Evolutionary conservation across 805 yeast species (phyloP), one percentile per base, ranked within the genome.

Genomic region (Suhomyces emberorum): DNA sequence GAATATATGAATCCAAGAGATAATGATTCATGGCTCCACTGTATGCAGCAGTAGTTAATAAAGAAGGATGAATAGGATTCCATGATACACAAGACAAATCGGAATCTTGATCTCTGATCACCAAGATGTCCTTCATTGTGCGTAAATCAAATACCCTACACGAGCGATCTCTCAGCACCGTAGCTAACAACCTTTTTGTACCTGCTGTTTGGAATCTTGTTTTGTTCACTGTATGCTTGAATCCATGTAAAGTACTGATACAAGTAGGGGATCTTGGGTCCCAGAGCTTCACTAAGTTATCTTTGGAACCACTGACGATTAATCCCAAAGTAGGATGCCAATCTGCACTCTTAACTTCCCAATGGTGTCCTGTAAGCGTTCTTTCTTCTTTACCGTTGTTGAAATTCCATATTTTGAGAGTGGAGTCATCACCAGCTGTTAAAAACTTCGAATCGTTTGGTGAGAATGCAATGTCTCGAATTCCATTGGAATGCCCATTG

Each of bases 301-400:
- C 99, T 57, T 95, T 93, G 0, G 98, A 93, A 0, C 97, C 99
- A 44, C 89, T 77, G 0, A 84, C 96, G 34, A 93, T 73, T 18
- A 93, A 69, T 0, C 97, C 96, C 61, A 87, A 65, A 9, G 74
- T 70, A 4, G 95, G 86, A 60, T 93, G 99, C 99, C 99, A 93
- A 59, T 93, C 98, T 36, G 95, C 86, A 37, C 89, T 79, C 56
- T 93, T 93, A 15, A 93, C 97, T 61, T 93, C 99, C 99, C 99
- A 93, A 57, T 95, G 96, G 62, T 93, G 99, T 2, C 98, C 98
- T 16, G 79, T 73, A 37, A 93, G 68, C 0, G 77, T 70, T 32
- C 85, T 65, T 55, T 93, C 99, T 48, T 87, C 93, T 40, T 74
- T 68, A 24, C 93, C 93, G 53, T 83, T 86, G 54, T 86, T 83